Evolutionary conservation across 225 moss, liverwort and hornwort genomes (phyloP).

Genomic region (Marchantia polymorpha): DNA sequence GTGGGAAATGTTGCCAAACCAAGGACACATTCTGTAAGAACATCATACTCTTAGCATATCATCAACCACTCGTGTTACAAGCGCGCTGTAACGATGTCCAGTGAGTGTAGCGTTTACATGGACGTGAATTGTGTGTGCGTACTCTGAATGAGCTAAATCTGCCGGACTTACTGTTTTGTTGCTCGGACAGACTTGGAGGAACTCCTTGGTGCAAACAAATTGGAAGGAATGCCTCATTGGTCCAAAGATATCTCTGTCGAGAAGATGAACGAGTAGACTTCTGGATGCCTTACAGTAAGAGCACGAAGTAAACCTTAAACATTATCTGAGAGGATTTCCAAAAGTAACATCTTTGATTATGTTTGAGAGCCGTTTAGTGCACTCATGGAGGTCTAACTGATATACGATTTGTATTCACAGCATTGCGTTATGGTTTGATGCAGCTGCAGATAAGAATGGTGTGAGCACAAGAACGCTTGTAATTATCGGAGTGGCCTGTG

Average conservation of each 20-base stretch:
- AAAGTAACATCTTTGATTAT: no score
- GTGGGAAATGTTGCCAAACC: background rate
- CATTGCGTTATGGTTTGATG: no score
- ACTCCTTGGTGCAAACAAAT: conserved; percentile 5
- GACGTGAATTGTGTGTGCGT: background rate
- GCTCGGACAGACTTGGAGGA: conserved; percentile 8
- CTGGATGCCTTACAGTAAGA: background rate
- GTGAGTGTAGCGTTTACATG: background rate
- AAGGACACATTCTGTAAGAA: background rate
- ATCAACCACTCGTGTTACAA: background rate
- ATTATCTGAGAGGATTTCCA: background rate
- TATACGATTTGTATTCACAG: background rate
- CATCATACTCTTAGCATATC: no score
- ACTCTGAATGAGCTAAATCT: no score
- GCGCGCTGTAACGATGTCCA: background rate
- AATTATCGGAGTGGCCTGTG: background rate
- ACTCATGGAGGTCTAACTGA: background rate
- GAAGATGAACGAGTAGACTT: background rate
- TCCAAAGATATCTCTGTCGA: conserved; percentile 16
- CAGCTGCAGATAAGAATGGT: background rate
- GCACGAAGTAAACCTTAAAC: background rate
- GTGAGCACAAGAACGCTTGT: background rate
- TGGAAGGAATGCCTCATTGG: background rate
- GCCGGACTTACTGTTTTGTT: background rate
- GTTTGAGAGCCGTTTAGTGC: no score